phyloP scores from a whole-genome alignment of 1,284 basidiomycete species.

The Porogramme epimiltina region DNA sequence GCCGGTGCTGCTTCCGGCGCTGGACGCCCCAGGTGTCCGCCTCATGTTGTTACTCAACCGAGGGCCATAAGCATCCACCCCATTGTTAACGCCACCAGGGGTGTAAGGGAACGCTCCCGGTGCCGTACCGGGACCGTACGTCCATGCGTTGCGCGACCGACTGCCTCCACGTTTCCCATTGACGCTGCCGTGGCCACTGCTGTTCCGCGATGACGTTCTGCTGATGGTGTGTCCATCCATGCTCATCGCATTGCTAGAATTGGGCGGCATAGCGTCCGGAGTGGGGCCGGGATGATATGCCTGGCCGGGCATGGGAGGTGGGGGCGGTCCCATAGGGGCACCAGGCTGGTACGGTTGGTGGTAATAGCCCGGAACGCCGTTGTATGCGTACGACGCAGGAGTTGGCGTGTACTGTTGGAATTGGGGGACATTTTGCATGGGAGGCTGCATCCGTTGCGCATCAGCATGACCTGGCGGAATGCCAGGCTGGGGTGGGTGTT shows the following conservation, averaged over 20 bases:
- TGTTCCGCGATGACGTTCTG: constrained; percentile 36
- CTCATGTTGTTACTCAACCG: constrained; percentile 54
- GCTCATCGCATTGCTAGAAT: constrained; percentile 14
- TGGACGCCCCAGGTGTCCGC: constrained; percentile 47
- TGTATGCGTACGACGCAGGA: constrained; percentile 42
- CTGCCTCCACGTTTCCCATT: constrained; percentile 41
- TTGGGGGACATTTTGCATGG: constrained; percentile 31
- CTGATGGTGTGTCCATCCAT: constrained; percentile 31
- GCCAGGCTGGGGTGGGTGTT: constrained; percentile 32
- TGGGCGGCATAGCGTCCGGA: constrained; percentile 3
- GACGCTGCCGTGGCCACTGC: constrained; percentile 28
- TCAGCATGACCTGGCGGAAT: constrained; percentile 11
- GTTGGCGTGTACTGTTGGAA: constrained; percentile 42
- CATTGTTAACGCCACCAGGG: constrained; percentile 52
- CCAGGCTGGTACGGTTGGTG: constrained; percentile 30
- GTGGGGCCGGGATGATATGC: constrained; percentile 18
- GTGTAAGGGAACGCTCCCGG: constrained; percentile 40
- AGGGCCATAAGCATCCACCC: constrained; percentile 56
- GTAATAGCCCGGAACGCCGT: constrained; percentile 48
- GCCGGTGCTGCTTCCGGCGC: constrained; percentile 48
- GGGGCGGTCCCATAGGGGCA: constrained; percentile 40
- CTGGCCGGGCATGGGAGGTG: constrained; percentile 29
- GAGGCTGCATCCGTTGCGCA: constrained; percentile 17
- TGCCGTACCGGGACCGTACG: constrained; percentile 64
- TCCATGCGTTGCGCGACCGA: constrained; percentile 60